Conservation (phyloP, 2,329 filamentous ascomycete species). For the Colletotrichum aenigma region DNA sequence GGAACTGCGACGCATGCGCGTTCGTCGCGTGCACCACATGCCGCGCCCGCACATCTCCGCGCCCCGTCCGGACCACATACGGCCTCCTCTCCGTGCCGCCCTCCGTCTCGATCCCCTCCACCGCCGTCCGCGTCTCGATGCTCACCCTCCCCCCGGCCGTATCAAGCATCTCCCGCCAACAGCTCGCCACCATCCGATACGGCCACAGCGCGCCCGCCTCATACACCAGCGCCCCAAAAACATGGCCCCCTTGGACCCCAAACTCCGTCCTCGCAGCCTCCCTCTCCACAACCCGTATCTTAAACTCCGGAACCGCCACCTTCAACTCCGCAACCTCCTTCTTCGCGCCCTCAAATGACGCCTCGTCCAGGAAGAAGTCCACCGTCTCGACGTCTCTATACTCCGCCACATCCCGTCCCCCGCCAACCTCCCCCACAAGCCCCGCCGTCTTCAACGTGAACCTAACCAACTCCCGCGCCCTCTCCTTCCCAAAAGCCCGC, state of each 20-base stretch:
- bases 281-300: constrained; percentile 36
- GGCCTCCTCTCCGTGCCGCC: constrained; percentile 24
- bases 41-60: constrained; percentile 47
- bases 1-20: constrained; percentile 53
- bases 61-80: constrained; percentile 48
- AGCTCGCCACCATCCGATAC: constrained; percentile 50
- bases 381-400: constrained; percentile 49
- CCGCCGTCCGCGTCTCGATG: constrained; percentile 41
- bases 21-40: constrained; percentile 66
- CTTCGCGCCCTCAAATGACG: constrained; percentile 36
- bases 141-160: constrained; percentile 34
- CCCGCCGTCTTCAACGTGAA: constrained; percentile 49
- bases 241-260: constrained; percentile 31
- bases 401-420: constrained; percentile 38
- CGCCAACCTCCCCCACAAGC: constrained; percentile 41
- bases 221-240: constrained; percentile 48
- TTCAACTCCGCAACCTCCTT: constrained; percentile 35
- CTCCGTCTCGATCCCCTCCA: constrained; percentile 29
- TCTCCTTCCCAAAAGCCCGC: constrained; percentile 31
- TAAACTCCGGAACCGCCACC: constrained; percentile 43
- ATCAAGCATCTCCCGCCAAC: constrained; percentile 46
- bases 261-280: constrained; percentile 40
- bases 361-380: constrained; percentile 46
- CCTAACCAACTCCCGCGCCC: constrained; percentile 43
- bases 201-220: constrained; percentile 55